Base-by-base conservation (phyloP, 441 rosid genomes). In the Populus hybrid region DNA sequence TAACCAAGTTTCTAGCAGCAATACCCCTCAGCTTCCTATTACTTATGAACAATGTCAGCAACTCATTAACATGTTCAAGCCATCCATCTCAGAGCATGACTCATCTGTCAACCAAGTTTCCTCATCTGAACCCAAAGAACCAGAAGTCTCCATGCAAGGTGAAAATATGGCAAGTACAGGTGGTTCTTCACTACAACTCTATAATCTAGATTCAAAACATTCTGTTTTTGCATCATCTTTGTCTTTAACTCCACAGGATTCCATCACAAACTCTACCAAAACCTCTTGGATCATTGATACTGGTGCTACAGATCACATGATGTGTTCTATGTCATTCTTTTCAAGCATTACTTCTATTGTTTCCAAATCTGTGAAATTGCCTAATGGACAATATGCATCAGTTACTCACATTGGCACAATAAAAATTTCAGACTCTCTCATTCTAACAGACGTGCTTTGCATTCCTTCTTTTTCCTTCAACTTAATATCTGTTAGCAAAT, bases 51-150 rank as follows among this genome's bases (percentile, higher is more conserved):
- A 24, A 24, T 24, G 24, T 24, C 3, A 16, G 0, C 8, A 50
- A 0, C 3, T 50, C 0, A 6, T 50, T 0, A 0, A 6, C 0
- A 50, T 50, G n/a, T 1, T 50, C 6, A 50, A 50, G 0, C 2
- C 8, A 0, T 6, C 1, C 2, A 50, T 50, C 0, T 16, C 2
- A 50, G 0, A 50, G 6, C 21, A 12, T 50, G n/a, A 50, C 0
- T 50, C 59, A 0, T 50, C 1, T 6, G 1, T 50, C 0, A 50
- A 50, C 1, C 59, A 50, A 16, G n/a, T 16, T 0, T 50, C 59
- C 0, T 50, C 8, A 50, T 5, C 0, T 6, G 3, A 0, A 1
- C 1, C 4, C 16, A 18, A 18, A 6, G 59, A 50, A 1, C 0
- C 8, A 6, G n/a, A 50, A 50, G 3, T 18, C 0, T 6, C 8